These are phyloP conservation scores for Fusarium dimerum DNA, from an alignment of 2,329 filamentous ascomycete genomes.

Conservation along the genomic window DNA sequence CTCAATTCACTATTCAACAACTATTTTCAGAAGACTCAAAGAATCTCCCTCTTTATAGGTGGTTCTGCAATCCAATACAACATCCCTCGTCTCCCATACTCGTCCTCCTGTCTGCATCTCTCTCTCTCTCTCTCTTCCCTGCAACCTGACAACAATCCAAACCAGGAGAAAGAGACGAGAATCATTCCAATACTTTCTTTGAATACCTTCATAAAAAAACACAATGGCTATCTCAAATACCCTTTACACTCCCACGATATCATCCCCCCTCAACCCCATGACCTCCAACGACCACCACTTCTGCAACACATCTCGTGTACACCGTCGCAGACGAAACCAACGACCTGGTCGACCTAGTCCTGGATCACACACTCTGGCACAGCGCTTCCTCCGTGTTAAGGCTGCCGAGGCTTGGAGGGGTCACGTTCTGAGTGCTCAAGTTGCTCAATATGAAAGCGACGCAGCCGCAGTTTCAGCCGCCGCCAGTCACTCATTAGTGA, in stretches of 20 bases:
- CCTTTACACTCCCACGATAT: constrained; percentile 23
- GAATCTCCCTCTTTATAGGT: background rate
- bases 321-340: constrained; percentile 19
- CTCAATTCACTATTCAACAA: background rate
- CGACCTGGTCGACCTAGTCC: constrained; percentile 12
- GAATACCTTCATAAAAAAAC: no score
- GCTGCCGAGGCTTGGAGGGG: constrained; percentile 43
- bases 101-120: background rate
- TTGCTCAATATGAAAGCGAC: constrained; percentile 23
- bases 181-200: background rate
- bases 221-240: constrained; percentile 18
- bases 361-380: constrained; percentile 39
- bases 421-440: constrained; percentile 33
- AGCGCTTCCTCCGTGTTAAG: constrained; percentile 44
- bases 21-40: background rate
- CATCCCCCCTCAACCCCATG: constrained; percentile 33
- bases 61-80: background rate
- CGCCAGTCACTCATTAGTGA: constrained; percentile 2
- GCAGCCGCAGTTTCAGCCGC: constrained; percentile 5
- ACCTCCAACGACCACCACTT: constrained; percentile 15
- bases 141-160: background rate
- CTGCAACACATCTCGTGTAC: constrained; percentile 15
- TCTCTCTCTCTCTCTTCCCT: background rate
- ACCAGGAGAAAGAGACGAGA: background rate
- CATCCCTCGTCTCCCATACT: background rate